Percentiles rank a stretch among this genome's conserved stretches.
These are phyloP conservation scores for Gossypium turneri DNA, from an alignment of 345 rosid species.

Conservation along the genomic window DNA sequence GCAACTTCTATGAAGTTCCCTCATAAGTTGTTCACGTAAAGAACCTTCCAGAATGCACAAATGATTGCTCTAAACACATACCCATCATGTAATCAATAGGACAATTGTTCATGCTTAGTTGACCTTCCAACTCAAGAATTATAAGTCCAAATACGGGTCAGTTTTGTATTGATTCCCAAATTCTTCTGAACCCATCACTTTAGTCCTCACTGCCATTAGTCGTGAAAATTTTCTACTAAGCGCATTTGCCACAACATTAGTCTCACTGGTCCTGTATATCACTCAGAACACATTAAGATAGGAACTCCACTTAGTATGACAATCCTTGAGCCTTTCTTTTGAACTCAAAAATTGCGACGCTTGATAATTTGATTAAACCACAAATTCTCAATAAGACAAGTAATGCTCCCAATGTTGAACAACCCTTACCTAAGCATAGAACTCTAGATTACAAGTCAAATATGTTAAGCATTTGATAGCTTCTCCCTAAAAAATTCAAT, in stretches of 20 bases:
- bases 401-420: background rate
- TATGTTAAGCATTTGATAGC: background rate
- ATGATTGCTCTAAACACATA: background rate
- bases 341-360: background rate
- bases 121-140: background rate
- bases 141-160: background rate
- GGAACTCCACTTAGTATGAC: background rate
- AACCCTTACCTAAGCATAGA: background rate
- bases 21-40: background rate
- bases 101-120: background rate
- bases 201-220: background rate
- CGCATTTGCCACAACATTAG: background rate
- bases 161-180: background rate
- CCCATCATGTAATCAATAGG: background rate
- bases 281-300: background rate
- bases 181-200: background rate
- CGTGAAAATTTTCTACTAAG: background rate
- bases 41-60: background rate
- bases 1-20: background rate
- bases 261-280: background rate
- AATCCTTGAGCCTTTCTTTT: background rate
- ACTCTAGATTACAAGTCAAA: too few relatives aligned
- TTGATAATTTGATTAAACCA: background rate
- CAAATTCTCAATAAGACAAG: background rate
- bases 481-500: background rate